Conservation (phyloP, 2,329 filamentous ascomycete species). For the Leptographium flavum region DNA sequence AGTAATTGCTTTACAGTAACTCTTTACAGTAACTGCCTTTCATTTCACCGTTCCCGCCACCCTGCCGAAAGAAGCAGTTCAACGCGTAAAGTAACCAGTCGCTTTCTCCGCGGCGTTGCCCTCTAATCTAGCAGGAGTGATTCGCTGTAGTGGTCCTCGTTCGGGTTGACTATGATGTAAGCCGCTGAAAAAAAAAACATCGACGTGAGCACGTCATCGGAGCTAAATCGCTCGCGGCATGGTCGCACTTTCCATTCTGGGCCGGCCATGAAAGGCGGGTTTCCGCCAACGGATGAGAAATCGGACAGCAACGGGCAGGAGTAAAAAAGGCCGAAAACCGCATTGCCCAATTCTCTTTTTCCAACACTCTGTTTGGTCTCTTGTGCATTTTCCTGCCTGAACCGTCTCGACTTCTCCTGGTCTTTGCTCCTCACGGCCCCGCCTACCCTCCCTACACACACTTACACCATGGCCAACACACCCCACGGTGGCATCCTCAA, state of each 20-base stretch:
- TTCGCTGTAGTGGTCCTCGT: too few species aligned
- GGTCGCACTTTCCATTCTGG: neutral
- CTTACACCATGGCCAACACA: constrained; percentile 45
- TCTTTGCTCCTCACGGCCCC: neutral
- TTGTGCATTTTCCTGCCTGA: too few species aligned
- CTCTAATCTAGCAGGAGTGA: too few species aligned
- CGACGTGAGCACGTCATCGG: constrained; percentile 13
- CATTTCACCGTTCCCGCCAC: too few species aligned
- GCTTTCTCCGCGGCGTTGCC: neutral
- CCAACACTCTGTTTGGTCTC: neutral
- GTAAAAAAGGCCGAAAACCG: neutral
- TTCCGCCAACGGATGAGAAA: neutral
- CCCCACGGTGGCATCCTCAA: constrained; percentile 91
- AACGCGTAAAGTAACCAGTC: neutral
- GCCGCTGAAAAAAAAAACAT: neutral
- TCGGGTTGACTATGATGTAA: too few species aligned
- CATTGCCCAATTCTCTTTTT: neutral
- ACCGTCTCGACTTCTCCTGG: neutral
- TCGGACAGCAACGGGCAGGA: neutral
- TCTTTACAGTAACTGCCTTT: too few species aligned
- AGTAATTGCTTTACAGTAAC: too few species aligned
- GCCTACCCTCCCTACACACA: too few species aligned
- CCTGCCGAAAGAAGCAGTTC: neutral
- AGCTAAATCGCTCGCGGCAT: constrained; percentile 8
- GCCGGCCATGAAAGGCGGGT: neutral